Percentiles rank a stretch among this genome's conserved stretches.
Evolutionary conservation across 306 rosid species (phyloP).

Genomic region (Corylus heterophylla): DNA sequence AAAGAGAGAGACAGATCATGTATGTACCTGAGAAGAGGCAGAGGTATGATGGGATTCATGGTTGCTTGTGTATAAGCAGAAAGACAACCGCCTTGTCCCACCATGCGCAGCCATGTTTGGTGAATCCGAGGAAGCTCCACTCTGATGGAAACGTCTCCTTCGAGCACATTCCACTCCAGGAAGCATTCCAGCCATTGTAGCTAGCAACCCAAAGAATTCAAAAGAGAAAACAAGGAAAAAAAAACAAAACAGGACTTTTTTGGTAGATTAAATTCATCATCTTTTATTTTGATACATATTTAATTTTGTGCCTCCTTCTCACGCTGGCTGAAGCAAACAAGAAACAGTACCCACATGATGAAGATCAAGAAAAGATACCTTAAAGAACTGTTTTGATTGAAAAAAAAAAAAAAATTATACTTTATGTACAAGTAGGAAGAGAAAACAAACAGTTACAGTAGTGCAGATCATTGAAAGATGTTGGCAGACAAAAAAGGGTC

Average conservation of each 20-base stretch:
- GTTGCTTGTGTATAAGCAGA: constrained; percentile 62
- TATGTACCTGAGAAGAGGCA: constrained; percentile 41
- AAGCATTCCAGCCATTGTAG: constrained; percentile 72
- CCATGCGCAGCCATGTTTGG: constrained; percentile 28
- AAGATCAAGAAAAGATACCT: not conserved
- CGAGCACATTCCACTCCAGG: constrained; percentile 97
- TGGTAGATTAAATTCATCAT: not conserved
- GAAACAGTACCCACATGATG: not conserved
- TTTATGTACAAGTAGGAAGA: not conserved
- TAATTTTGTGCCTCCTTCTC: not conserved
- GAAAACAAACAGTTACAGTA: not conserved
- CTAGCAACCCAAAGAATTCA: not conserved
- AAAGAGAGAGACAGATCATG: not conserved
- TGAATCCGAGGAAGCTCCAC: constrained; percentile 37
- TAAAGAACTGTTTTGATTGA: not conserved
- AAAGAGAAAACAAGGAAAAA: not conserved
- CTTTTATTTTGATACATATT: not conserved
- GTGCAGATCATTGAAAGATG: not conserved
- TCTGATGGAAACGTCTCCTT: constrained; percentile 66
- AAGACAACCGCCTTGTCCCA: constrained; percentile 49
- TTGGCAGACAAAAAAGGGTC: constrained; percentile 40
- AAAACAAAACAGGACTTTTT: not conserved
- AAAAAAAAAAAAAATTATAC: not conserved
- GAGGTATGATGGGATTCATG: constrained; percentile 43
- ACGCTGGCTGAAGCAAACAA: not conserved